Evolutionary conservation across 441 rosid species (phyloP), one percentile per base, ranked within the genome.

Genomic region (Manihot esculenta): DNA sequence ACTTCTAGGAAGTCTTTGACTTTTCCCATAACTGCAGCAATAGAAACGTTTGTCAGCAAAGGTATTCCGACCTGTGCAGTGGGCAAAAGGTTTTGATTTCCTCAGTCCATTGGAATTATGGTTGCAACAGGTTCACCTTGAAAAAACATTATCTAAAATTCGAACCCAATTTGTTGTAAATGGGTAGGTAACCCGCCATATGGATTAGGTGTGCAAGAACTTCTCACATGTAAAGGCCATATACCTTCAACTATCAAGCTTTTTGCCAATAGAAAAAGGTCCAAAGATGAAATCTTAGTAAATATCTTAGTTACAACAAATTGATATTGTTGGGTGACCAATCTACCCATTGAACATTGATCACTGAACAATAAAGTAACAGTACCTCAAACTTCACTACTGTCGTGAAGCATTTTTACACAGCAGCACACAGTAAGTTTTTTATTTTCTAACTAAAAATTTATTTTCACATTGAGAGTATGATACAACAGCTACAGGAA

Each of bases 1-100:
- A 86, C 63, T 59, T 92, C 96, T 1, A 93, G 61, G 73, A 93
- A 93, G 53, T 85, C 94, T 79, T 80, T 87, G 64, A 84, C 84
- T 84, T 80, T 88, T 47, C 87, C 97, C 65, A 91, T 67, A 83
- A 88, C 92, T 87, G 82, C 73, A 74, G 54, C 30, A 45, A 66
- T 27, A 27, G 10, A 9, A 49, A 35, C 66, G 45, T 24, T 56
- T 26, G 58, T 69, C 45, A 71, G 66, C 17, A 64, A 45, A 5
- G 35, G 35, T 30, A 30, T 30, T 2, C 35, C 35, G 2, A 30
- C 35, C n/a, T 4, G 4, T 30, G 35, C 35, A 30, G 4, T 30
- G 2, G 35, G 35, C 2, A 30, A 30, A 30, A 4, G 35, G 26
- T 10, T 50, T 49, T 18, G 1, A 54, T 38, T 15, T 66, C 33